Conservation (phyloP, 2,329 filamentous ascomycete genomes). For the Arthrinium phaeospermum region DNA sequence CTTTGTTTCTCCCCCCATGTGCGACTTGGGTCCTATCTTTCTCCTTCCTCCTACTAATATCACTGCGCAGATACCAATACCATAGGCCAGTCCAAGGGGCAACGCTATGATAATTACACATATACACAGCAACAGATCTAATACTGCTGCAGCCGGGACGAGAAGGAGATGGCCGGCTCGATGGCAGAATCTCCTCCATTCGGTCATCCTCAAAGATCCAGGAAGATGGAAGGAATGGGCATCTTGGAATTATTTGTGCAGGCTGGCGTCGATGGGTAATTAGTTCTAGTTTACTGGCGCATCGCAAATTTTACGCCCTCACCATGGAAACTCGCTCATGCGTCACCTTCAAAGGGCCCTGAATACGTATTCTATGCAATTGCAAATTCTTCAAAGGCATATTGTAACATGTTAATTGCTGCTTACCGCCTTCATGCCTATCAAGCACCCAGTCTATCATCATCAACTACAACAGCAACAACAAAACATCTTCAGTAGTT, state of each 20-base stretch:
- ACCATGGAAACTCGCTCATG: background rate
- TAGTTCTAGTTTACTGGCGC: background rate
- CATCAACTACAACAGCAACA: background rate
- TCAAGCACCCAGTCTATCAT: background rate
- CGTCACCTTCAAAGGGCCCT: background rate
- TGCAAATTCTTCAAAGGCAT: background rate
- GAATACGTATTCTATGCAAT: no score
- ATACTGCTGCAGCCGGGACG: no score
- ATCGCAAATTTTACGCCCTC: background rate
- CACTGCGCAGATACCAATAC: background rate
- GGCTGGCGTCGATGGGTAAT: no score
- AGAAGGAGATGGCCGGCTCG: background rate
- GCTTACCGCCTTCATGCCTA: background rate
- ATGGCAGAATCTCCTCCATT: background rate
- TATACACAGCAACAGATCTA: background rate
- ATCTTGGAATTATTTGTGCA: background rate
- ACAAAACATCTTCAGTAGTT: no score
- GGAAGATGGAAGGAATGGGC: background rate
- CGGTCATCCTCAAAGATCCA: background rate
- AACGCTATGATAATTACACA: background rate
- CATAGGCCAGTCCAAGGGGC: background rate
- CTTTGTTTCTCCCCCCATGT: background rate
- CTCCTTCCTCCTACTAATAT: background rate
- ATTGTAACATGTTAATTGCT: background rate
- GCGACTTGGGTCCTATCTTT: background rate